Conservation (phyloP, 1,284 basidiomycete species). For the Anthracocystis setariae region DNA sequence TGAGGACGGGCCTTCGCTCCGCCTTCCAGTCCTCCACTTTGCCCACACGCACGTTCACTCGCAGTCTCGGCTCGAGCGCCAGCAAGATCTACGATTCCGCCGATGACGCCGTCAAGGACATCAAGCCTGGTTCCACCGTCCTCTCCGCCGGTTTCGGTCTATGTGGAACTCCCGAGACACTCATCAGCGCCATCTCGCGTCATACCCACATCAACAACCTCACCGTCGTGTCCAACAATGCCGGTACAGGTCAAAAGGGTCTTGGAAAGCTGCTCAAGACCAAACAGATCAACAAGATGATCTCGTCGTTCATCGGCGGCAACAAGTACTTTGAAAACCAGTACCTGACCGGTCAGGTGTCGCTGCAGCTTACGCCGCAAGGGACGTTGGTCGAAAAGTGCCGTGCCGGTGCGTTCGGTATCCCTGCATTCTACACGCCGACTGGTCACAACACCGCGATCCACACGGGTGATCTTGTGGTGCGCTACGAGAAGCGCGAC, state of each 20-base stretch:
- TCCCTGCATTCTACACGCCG: conserved; percentile 94
- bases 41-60: conserved; percentile 28
- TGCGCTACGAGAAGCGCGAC: conserved; percentile 59
- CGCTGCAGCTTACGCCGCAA: conserved; percentile 64
- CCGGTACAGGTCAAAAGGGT: conserved; percentile 61
- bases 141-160: conserved; percentile 66
- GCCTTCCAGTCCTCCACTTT: conserved; percentile 20
- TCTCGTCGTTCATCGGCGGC: conserved; percentile 64
- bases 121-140: conserved; percentile 53
- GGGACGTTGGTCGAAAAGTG: conserved; percentile 86
- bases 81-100: conserved; percentile 53
- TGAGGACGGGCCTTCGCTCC: conserved; percentile 5
- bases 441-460: conserved; percentile 75
- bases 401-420: conserved; percentile 90
- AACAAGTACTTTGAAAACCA: conserved; percentile 65
- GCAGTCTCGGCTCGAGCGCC: conserved; percentile 5
- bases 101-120: conserved; percentile 63
- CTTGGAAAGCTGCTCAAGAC: conserved; percentile 59
- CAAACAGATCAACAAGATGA: conserved; percentile 59
- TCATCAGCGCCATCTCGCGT: conserved; percentile 58
- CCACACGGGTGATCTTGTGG: conserved; percentile 69
- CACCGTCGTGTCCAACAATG: conserved; percentile 64
- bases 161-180: conserved; percentile 65
- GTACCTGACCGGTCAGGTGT: conserved; percentile 62
- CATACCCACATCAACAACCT: conserved; percentile 56